Conservation (phyloP, 176 grass and related monocot species). For the Cocos nucifera region DNA sequence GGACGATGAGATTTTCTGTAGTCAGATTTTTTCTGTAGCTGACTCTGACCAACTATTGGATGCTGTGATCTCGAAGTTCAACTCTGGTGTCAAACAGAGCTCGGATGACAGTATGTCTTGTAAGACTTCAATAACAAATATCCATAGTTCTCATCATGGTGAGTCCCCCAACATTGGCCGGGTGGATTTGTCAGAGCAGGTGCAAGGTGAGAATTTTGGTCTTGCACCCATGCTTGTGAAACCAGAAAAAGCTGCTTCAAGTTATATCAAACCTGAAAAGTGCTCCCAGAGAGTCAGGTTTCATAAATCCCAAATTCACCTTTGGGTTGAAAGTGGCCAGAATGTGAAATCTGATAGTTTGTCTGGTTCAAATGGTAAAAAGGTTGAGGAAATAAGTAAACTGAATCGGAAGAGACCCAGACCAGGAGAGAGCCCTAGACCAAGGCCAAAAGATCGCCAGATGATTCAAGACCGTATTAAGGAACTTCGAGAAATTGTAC, state of each 20-base stretch:
- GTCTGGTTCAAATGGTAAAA: constrained; percentile 65
- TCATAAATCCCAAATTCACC: constrained; percentile 61
- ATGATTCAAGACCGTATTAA: constrained; percentile 78
- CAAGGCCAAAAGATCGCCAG: constrained; percentile 72
- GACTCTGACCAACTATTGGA: constrained; percentile 66
- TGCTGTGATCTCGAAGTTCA: constrained; percentile 65
- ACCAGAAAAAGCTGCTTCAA: constrained; percentile 33
- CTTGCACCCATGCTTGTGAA: constrained; percentile 31
- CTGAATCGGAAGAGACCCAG: constrained; percentile 58
- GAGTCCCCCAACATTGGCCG: not conserved
- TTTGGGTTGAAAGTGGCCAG: constrained; percentile 53
- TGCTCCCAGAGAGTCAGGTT: constrained; percentile 40
- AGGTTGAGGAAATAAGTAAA: constrained; percentile 41
- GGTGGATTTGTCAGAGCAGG: constrained; percentile 22
- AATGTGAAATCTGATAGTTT: constrained; percentile 51
- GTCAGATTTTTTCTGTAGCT: constrained; percentile 42
- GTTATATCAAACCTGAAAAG: constrained; percentile 44
- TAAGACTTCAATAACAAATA: constrained; percentile 43
- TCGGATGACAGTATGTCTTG: constrained; percentile 49
- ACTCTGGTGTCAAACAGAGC: constrained; percentile 37
- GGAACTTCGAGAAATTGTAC: constrained; percentile 71
- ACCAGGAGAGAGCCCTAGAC: constrained; percentile 48
- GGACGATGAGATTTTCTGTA: constrained; percentile 34
- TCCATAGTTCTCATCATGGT: constrained; percentile 33
- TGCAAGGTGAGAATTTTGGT: constrained; percentile 23